A percentile compares a stretch with the other conserved stretches of the same genome.
These are phyloP conservation scores for Penicillium frequentans DNA, from an alignment of 2,329 filamentous ascomycete species.

Conservation along the genomic window DNA sequence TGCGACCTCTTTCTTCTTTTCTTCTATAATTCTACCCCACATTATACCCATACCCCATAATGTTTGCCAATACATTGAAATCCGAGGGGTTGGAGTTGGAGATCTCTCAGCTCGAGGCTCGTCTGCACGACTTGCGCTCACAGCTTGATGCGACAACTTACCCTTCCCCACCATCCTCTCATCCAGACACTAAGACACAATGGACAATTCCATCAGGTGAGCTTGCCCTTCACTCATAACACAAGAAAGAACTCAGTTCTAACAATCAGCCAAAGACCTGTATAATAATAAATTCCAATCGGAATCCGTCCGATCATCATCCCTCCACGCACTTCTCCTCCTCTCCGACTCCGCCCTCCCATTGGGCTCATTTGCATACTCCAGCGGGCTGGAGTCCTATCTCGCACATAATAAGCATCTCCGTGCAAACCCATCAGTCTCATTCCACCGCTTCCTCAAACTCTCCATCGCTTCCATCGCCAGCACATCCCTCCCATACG, in stretches of 20 bases:
- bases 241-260: background rate
- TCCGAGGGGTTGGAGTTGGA: slow-evolving; percentile 31
- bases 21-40: background rate
- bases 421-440: slow-evolving; percentile 34
- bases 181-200: slow-evolving; percentile 10
- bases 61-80: slow-evolving; percentile 14
- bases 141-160: slow-evolving; percentile 34
- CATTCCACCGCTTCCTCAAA: slow-evolving; percentile 58
- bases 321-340: slow-evolving; percentile 57
- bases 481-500: slow-evolving; percentile 60
- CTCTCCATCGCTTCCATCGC: slow-evolving; percentile 59
- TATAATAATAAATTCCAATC: slow-evolving; percentile 11
- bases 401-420: slow-evolving; percentile 56
- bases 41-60: background rate
- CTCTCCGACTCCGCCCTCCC: slow-evolving; percentile 65
- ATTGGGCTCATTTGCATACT: slow-evolving; percentile 66
- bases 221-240: background rate
- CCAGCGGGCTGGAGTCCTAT: slow-evolving; percentile 64
- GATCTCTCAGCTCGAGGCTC: slow-evolving; percentile 50
- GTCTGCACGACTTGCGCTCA: slow-evolving; percentile 47
- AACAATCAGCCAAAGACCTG: background rate
- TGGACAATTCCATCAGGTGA: slow-evolving; percentile 12
- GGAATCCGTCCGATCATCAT: slow-evolving; percentile 12
- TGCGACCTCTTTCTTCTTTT: slow-evolving; percentile 7
- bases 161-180: slow-evolving; percentile 18